Evolutionary conservation across 2,329 filamentous ascomycete genomes (phyloP), one percentile per base, ranked within the genome.

Genomic region (Eurotiales sp.): DNA sequence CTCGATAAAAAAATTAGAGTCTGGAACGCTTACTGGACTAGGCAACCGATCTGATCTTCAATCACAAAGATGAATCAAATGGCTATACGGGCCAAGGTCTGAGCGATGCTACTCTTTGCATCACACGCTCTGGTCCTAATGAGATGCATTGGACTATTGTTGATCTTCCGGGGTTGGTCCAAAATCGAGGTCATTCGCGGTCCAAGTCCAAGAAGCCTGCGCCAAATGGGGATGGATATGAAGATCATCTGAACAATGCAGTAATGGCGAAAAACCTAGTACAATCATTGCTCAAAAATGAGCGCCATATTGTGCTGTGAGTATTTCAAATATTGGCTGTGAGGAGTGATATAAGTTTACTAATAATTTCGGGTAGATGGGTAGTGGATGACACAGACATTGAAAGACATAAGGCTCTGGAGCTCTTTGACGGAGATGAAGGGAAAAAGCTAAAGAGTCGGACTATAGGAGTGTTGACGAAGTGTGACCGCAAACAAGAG

Each of bases 371-470:
- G n/a, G n/a, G 6, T 32, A 58, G 56, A 36, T 45, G 50, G 12
- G 55, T 58, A 14, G 37, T 56, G n/a, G 56, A 58, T 39, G 46
- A 58, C 25, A 51, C 52, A 19, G 56, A 58, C 19, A 55, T 58
- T 6, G 49, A 45, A 29, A 52, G 56, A 17, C 55, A 53, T 12
- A 50, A 50, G 7, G 46, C 44, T 19, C 37, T 58, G 3, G 49
- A 53, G 19, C 22, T 57, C 6, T 50, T 56, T 12, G 27, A 19
- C 8, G 46, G 42, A 48, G 47, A 52, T 17, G 54, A 51, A 11
- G 46, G 54, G 4, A n/a, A n/a, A n/a, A n/a, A n/a, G n/a, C 19
- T 54, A 15, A 17, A 51, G 27, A 48, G 46, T 32, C 52, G 56
- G n/a, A 50, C 48, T n/a, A 57, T 57, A 27, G 56, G 56, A 1